Base-by-base conservation (phyloP, 2,329 filamentous ascomycete genomes). In the Lasiodiplodia sp. region DNA sequence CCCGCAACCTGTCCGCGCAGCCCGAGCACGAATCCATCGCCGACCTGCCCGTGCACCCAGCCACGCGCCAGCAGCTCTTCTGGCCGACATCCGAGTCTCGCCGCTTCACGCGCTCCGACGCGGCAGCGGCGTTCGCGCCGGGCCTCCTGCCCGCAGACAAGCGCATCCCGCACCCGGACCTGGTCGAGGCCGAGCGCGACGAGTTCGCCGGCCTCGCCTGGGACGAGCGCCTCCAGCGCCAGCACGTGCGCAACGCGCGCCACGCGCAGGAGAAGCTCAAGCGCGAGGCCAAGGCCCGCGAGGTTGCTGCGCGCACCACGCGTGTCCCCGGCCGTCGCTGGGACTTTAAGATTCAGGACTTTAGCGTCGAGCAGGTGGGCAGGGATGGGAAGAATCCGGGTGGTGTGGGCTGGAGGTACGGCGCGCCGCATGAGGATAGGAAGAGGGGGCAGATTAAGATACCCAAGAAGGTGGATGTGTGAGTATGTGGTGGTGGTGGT, bases 381-480 rank as follows among this genome's bases (percentile, higher is more conserved):
- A 75, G 79, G 62, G 82, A 88, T 73, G 88, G 87, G 11, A 83
- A 87, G 72, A 83, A 83, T 38, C 77, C 79, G 25, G 78, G 77
- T 69, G 87, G 86, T 34, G 85, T 87, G 23, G 88, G 88, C 16
- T 84, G 83, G 72, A 81, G 88, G 71, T 91, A 91, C 74, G 88
- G 88, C 73, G 83, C 89, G 69, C 88, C 88, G 60, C 85, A 85
- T 72, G 80, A 88, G 73, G 88, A 90, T 70, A 81, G 88, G 70
- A 90, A 90, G 83, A 86, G 86, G 79, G 88, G 88, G 28, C 80
- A 84, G 71, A 81, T 89, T 73, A 90, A 90, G 83, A 89, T 90
- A 70, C 88, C 88, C 14, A 88, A 84, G 25, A 84, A 81, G 71
- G 87, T 90, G 58, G 84, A 86, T 67, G 78, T 78, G 44, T 80